A percentile compares a stretch with the other conserved stretches of the same genome.
Evolutionary conservation across 495 filamentous ascomycete species (phyloP).

Genomic region (Trichodelitschia bisporula): DNA sequence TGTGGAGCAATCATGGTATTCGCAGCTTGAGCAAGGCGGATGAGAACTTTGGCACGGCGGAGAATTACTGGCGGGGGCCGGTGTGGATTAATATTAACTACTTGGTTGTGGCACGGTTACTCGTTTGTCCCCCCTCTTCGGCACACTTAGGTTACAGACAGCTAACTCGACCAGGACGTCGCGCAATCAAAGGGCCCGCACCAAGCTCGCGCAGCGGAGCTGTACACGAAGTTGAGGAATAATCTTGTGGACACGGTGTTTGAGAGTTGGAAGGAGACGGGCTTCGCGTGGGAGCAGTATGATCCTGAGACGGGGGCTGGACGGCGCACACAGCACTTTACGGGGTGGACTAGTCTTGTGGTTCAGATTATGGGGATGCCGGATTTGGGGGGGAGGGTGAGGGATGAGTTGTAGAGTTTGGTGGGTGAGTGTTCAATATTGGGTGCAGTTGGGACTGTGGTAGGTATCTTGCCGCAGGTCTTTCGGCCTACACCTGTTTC

Average conservation of each 20-base stretch:
- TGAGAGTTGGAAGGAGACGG: slow-evolving; percentile 64
- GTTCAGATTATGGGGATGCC: slow-evolving; percentile 96
- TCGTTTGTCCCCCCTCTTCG: slow-evolving; percentile 28
- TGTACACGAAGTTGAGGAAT: slow-evolving; percentile 53
- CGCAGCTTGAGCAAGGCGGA: slow-evolving; percentile 70
- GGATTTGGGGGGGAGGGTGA: slow-evolving; percentile 15
- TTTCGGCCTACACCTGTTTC: no score
- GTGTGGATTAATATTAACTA: slow-evolving; percentile 98
- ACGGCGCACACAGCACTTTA: slow-evolving; percentile 93
- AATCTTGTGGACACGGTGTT: slow-evolving; percentile 84
- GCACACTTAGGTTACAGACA: not conserved
- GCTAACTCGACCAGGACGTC: slow-evolving; percentile 25
- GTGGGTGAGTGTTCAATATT: no score
- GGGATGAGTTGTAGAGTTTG: slow-evolving; percentile 17
- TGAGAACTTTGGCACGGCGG: slow-evolving; percentile 60
- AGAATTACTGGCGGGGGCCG: slow-evolving; percentile 95
- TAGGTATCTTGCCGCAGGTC: no score
- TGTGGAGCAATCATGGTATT: slow-evolving; percentile 71
- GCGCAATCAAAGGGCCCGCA: slow-evolving; percentile 38
- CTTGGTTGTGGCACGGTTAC: slow-evolving; percentile 54
- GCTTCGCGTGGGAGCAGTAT: slow-evolving; percentile 98
- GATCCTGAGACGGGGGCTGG: slow-evolving; percentile 79
- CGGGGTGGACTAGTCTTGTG: slow-evolving; percentile 92
- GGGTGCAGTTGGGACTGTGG: no score
- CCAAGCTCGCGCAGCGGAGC: slow-evolving; percentile 35